Percentiles rank a stretch among this genome's conserved stretches.
Conservation (phyloP, 805 yeast genomes). For the Schizosaccharomyces pombe region DNA sequence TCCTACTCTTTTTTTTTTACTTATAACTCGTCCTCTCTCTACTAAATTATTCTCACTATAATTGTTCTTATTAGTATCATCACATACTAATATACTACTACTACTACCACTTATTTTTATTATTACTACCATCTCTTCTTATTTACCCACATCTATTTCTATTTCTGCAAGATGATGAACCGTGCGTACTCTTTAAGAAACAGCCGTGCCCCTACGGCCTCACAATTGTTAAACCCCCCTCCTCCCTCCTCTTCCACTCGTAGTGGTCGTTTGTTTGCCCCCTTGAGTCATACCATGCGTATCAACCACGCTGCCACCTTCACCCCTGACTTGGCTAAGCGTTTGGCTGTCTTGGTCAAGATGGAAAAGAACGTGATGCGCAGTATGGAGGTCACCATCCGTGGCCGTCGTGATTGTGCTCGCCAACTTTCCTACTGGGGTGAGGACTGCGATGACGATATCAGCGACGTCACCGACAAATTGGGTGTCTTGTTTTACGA, state of each 20-base stretch:
- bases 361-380: conserved; percentile 92
- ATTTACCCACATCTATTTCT: background rate
- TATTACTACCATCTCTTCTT: background rate
- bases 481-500: conserved; percentile 88
- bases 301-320: conserved; percentile 20
- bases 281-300: conserved; percentile 25
- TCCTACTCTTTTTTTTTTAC: too few relatives aligned
- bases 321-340: conserved; percentile 78
- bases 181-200: conserved; percentile 94
- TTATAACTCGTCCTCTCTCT: too few relatives aligned
- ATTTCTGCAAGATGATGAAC: conserved; percentile 36
- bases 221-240: conserved; percentile 80
- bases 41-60: too few relatives aligned
- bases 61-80: too few relatives aligned
- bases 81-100: too few relatives aligned
- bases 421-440: conserved; percentile 96
- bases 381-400: conserved; percentile 74
- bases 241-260: conserved; percentile 88
- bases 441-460: conserved; percentile 91
- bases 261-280: conserved; percentile 57
- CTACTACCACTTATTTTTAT: background rate
- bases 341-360: conserved; percentile 74
- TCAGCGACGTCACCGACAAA: conserved; percentile 89
- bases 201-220: conserved; percentile 88
- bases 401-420: conserved; percentile 88